Evolutionary conservation across 2,329 filamentous ascomycete genomes (phyloP).

Genomic region (Zalaria sp.): DNA sequence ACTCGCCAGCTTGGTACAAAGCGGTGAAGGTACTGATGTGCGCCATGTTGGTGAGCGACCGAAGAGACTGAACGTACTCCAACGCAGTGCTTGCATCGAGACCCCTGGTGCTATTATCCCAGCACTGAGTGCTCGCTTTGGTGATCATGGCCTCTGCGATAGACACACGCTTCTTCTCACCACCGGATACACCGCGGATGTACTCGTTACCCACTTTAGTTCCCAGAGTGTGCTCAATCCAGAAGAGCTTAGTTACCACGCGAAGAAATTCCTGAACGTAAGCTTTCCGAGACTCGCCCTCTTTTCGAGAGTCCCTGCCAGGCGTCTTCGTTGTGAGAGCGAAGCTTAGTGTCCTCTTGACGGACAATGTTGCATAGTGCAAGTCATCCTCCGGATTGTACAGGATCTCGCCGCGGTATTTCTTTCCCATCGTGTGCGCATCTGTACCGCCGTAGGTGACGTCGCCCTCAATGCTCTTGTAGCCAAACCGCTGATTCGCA

Average conservation of each 20-base stretch:
- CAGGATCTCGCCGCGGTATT: conserved; percentile 60
- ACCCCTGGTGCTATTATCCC: conserved; percentile 36
- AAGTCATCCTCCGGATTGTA: conserved; percentile 75
- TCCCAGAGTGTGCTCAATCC: conserved; percentile 34
- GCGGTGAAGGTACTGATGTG: conserved; percentile 34
- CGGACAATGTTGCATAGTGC: conserved; percentile 71
- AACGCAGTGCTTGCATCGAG: conserved; percentile 44
- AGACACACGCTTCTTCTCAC: conserved; percentile 41
- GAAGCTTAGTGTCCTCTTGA: conserved; percentile 75
- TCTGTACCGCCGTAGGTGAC: conserved; percentile 59
- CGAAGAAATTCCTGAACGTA: not conserved
- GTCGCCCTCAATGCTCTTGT: conserved; percentile 52
- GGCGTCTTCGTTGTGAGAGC: conserved; percentile 76
- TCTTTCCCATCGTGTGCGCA: conserved; percentile 50
- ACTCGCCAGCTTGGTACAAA: conserved; percentile 39
- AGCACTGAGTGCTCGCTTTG: conserved; percentile 24
- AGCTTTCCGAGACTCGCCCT: not conserved
- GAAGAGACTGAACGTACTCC: conserved; percentile 41
- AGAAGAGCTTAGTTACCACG: not conserved
- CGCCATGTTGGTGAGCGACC: conserved; percentile 35
- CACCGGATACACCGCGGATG: conserved; percentile 47
- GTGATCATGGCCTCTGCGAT: conserved; percentile 40
- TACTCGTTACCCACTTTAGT: conserved; percentile 45
- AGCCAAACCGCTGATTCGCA: conserved; percentile 53
- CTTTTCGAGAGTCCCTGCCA: conserved; percentile 36